Evolutionary conservation across 2,329 filamentous ascomycete genomes (phyloP).

Genomic region (Xylaria sp.): DNA sequence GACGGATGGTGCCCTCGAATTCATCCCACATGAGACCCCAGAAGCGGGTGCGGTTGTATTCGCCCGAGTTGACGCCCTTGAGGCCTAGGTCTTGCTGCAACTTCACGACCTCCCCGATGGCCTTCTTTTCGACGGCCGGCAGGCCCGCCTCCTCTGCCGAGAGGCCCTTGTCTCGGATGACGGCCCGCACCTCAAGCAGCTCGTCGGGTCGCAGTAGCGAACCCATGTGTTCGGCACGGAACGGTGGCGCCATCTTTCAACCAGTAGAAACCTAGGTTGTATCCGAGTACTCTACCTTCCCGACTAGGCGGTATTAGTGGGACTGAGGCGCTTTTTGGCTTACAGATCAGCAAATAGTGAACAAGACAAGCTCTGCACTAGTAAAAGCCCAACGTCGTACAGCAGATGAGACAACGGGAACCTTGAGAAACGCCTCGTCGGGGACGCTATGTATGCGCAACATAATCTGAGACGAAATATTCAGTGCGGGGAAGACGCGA

Average conservation of each 20-base stretch:
- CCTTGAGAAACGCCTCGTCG: background rate
- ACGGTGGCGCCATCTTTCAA: slow-evolving; percentile 52
- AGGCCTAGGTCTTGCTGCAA: slow-evolving; percentile 69
- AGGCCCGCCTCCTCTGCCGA: slow-evolving; percentile 58
- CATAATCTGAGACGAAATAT: too few species aligned
- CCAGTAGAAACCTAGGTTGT: background rate
- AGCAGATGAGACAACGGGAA: background rate
- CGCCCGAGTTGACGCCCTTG: slow-evolving; percentile 70
- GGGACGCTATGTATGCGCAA: background rate
- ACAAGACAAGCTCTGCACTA: background rate
- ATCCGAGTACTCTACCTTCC: background rate
- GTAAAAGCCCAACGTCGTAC: background rate
- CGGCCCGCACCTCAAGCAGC: slow-evolving; percentile 63
- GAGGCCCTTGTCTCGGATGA: slow-evolving; percentile 59
- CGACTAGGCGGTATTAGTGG: background rate
- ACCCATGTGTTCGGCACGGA: slow-evolving; percentile 76
- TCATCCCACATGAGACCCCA: slow-evolving; percentile 59
- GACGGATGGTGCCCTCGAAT: slow-evolving; percentile 51
- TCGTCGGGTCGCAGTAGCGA: slow-evolving; percentile 71
- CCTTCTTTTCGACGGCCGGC: slow-evolving; percentile 62
- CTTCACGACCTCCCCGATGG: slow-evolving; percentile 68
- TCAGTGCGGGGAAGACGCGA: background rate
- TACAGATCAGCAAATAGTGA: background rate
- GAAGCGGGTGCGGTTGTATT: slow-evolving; percentile 62
- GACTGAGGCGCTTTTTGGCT: background rate